Base-by-base conservation (phyloP, 1,139 yeast genomes). In the Hansenula lynferdii region DNA sequence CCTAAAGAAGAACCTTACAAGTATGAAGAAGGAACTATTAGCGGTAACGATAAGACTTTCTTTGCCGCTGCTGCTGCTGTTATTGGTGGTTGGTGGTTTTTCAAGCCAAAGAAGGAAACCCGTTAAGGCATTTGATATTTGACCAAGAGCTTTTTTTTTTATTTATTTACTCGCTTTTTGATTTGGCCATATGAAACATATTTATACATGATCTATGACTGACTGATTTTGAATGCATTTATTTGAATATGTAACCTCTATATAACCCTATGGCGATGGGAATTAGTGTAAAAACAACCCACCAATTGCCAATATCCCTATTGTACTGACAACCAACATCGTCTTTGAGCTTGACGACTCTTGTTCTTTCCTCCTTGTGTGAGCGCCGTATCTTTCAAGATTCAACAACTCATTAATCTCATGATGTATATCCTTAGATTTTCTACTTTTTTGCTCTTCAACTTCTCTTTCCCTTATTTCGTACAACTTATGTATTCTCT, bases 21-120 rank as follows among this genome's bases (percentile, higher is more conserved):
- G 28, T 53, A 44, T 32, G 53, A 52, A n/a, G 31, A 46, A n/a
- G 25, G 40, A 10, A 32, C 43, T 4, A 38, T 54, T 9, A 30
- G 48, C 5, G 7, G 29, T 3, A 31, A 37, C 4, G 58, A 54
- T 21, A 51, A 51, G 34, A 36, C 32, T 2, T 34, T 50, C 15
- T 43, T 46, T 26, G 49, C 42, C 7, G 48, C 51, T 14, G 35
- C 44, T 26, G 23, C 44, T 9, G 53, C 49, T 16, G 45, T 43
- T 18, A 42, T 50, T 31, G 53, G 50, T 34, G 42, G 44, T 17
- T 49, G 57, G 54, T 51, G 51, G 50, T 27, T 41, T 7, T 15
- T 51, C 10, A 43, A 45, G 22, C 45, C 53, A 40, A 39, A 42
- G 21, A 26, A 36, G 4, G 40, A 38, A 12, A 39, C 34, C 10